Conservation (phyloP, 192 early-diverging fungal genomes). For the Coemansia sp. region DNA sequence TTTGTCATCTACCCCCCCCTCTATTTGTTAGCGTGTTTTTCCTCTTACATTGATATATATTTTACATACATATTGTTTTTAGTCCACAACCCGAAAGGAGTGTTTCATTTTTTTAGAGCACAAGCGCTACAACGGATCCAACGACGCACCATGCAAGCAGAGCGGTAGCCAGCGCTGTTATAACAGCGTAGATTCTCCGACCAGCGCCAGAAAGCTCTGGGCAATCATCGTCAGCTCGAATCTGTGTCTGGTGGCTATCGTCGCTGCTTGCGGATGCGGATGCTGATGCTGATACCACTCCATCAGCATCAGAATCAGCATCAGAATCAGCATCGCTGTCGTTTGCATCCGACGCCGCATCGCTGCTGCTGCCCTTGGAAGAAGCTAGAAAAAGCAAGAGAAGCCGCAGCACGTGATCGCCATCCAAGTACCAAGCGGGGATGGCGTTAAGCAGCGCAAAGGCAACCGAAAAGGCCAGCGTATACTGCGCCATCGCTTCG, state of each 20-base stretch:
- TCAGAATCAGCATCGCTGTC: neutral
- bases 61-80: no score
- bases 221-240: neutral
- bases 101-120: neutral
- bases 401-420: conserved; percentile 28
- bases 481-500: conserved; percentile 37
- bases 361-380: no score
- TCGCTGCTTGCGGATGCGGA: neutral
- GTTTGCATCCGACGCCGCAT: neutral
- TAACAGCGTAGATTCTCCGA: neutral
- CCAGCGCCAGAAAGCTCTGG: neutral
- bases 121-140: conserved; percentile 25
- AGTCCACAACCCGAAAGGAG: no score
- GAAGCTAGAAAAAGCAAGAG: neutral
- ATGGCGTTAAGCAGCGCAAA: conserved; percentile 41
- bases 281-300: no score
- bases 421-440: conserved; percentile 41
- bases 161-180: conserved; percentile 18
- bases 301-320: no score
- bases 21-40: neutral
- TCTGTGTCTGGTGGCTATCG: neutral
- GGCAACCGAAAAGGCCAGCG: conserved; percentile 41
- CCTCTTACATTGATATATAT: neutral
- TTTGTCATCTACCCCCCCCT: neutral
- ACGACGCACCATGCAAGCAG: conserved; percentile 36